Evolutionary conservation across 1,284 basidiomycete species (phyloP), one percentile per base, ranked within the genome.

Genomic region (Bondarzewia mesenterica): DNA sequence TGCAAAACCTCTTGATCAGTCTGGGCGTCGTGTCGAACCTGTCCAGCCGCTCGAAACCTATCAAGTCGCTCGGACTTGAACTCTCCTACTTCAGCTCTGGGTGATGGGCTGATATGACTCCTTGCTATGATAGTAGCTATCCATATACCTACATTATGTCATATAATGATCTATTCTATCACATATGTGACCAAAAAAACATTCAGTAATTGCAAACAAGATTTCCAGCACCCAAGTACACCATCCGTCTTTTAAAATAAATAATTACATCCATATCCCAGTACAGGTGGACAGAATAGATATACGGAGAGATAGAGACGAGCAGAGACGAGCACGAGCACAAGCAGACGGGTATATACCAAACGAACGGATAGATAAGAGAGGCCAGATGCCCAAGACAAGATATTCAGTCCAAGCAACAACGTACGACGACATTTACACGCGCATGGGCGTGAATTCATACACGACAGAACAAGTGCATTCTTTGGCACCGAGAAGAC

Each of bases 21-120:
- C 66, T 95, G 25, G 94, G 94, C 3, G 80, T 96, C 14, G 79
- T 91, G 14, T 90, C 91, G 4, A 90, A 97, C 61, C 73, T 98
- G 8, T 79, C 88, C n/a, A 85, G 82, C 60, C 74, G 86, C 32
- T 75, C 82, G 47, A 87, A 85, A 62, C 90, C 92, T 2, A 89
- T 97, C 52, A 83, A 83, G 60, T 85, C 88, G 29, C 79, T 97
- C 32, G 93, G 93, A 1, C 66, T 97, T 7, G 92, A 96, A 63
- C 73, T 97, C 43, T 89, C 93, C 44, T 97, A 96, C 63, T 96
- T 93, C 63, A 88, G 85, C 62, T 84, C 85, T 15, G 82, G 72
- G 54, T 82, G 29, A 32, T 3, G 3, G n/a, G n/a, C n/a, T n/a
- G n/a, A n/a, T n/a, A n/a, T n/a, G n/a, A n/a, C n/a, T n/a, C n/a